Evolutionary conservation across 106 monocot species (phyloP).

Genomic region (Ottelia alismoides): DNA sequence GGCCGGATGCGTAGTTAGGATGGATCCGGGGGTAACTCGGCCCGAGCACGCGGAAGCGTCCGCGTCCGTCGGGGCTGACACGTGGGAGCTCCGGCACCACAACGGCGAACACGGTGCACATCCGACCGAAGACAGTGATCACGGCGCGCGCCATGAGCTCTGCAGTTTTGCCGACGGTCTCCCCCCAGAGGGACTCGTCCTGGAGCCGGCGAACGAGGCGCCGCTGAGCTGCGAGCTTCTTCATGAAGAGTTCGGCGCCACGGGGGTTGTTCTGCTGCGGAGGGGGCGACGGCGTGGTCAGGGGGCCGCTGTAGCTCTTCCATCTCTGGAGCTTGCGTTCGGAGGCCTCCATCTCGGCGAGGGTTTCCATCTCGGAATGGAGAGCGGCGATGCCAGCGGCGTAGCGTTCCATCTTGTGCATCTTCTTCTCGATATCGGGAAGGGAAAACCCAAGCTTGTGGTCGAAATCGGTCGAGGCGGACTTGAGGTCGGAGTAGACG

Average conservation of each 20-base stretch:
- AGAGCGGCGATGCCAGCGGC: conserved; percentile 24
- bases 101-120: conserved; percentile 24
- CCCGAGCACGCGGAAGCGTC: background rate
- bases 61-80: background rate
- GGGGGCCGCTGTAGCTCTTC: no score
- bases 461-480: conserved; percentile 7
- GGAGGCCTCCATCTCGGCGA: conserved; percentile 41
- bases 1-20: conserved; percentile 1
- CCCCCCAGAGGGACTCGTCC: conserved; percentile 37
- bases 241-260: background rate
- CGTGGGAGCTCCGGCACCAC: background rate
- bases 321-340: conserved; percentile 1
- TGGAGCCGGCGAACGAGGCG: conserved; percentile 38
- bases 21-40: background rate
- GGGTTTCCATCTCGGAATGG: conserved; percentile 39
- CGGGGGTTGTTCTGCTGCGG: background rate
- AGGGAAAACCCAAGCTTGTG: no score
- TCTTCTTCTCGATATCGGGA: conserved; percentile 20
- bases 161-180: conserved; percentile 25
- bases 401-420: conserved; percentile 25
- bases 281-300: conserved; percentile 9
- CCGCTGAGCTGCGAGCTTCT: conserved; percentile 9
- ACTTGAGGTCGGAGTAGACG: conserved; percentile 19
- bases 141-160: conserved; percentile 34
- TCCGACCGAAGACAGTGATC: conserved; percentile 32